Evolutionary conservation across 495 filamentous ascomycete species (phyloP).

Genomic region (Aspergillus haitiensis): DNA sequence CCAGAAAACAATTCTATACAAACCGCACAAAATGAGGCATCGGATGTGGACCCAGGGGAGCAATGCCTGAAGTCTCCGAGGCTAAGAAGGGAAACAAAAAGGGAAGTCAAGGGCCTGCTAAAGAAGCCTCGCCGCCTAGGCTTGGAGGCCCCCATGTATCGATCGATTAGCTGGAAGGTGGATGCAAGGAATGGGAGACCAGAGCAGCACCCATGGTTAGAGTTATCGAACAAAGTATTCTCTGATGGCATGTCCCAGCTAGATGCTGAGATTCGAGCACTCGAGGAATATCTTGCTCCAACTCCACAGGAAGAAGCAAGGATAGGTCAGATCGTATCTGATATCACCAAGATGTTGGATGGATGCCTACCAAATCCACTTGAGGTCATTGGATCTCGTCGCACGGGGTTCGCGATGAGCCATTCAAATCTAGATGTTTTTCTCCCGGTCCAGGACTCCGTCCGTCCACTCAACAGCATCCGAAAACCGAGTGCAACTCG

Average conservation of each 20-base stretch:
- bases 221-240: constrained; percentile 13
- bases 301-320: constrained; percentile 34
- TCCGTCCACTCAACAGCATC: constrained; percentile 19
- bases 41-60: background rate
- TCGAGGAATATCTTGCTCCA: constrained; percentile 45
- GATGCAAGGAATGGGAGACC: constrained; percentile 15
- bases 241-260: constrained; percentile 31
- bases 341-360: constrained; percentile 28
- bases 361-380: constrained; percentile 29
- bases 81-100: background rate
- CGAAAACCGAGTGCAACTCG: constrained; percentile 38
- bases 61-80: background rate
- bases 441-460: constrained; percentile 30
- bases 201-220: constrained; percentile 38
- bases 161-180: constrained; percentile 22
- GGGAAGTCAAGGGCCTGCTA: background rate
- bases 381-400: constrained; percentile 51
- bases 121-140: background rate
- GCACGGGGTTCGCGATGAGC: constrained; percentile 51
- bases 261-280: constrained; percentile 48
- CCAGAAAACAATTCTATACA: constrained; percentile 4
- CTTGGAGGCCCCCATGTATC: background rate
- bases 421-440: constrained; percentile 55
- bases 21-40: background rate
- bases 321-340: constrained; percentile 29